These are phyloP conservation scores for Umbelopsis sp. DNA, from an alignment of 371 early-diverging fungal genomes.

Conservation along the genomic window DNA sequence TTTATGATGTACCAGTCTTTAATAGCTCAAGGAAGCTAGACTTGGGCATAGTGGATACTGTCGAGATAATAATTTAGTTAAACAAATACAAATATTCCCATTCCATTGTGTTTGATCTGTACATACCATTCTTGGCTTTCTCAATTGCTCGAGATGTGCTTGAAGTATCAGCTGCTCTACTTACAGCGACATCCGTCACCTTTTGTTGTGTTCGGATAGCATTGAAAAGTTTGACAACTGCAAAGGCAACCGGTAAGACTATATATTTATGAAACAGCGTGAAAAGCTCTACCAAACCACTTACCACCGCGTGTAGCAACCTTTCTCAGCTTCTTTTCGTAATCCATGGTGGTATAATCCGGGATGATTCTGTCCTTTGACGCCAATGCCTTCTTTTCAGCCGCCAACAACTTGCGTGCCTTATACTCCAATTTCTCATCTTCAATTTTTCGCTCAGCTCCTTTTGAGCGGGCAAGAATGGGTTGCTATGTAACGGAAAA, in stretches of 20 bases:
- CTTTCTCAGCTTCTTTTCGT: constrained; percentile 81
- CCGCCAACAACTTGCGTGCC: constrained; percentile 68
- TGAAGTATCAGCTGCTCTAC: constrained; percentile 44
- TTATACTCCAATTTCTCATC: constrained; percentile 80
- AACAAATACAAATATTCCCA: no score
- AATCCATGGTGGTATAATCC: constrained; percentile 67
- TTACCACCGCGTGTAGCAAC: constrained; percentile 85
- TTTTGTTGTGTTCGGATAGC: constrained; percentile 81
- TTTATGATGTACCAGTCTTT: constrained; percentile 49
- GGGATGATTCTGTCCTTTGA: constrained; percentile 73
- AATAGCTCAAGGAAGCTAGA: constrained; percentile 66
- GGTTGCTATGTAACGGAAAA: constrained; percentile 51
- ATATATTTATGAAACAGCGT: background rate
- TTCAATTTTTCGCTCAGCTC: constrained; percentile 71
- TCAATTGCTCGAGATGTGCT: constrained; percentile 54
- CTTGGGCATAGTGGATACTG: constrained; percentile 67
- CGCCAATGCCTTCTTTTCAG: constrained; percentile 64
- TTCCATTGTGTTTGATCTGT: background rate
- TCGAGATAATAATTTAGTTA: constrained; percentile 1
- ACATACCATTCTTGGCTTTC: constrained; percentile 53
- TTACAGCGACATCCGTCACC: constrained; percentile 61
- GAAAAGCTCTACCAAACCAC: constrained; percentile 11
- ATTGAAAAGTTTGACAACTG: constrained; percentile 85
- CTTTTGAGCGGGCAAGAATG: constrained; percentile 75
- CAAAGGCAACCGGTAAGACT: background rate